phyloP scores from a whole-genome alignment of 2,329 filamentous ascomycete species.

The Emergomyces africanus region DNA sequence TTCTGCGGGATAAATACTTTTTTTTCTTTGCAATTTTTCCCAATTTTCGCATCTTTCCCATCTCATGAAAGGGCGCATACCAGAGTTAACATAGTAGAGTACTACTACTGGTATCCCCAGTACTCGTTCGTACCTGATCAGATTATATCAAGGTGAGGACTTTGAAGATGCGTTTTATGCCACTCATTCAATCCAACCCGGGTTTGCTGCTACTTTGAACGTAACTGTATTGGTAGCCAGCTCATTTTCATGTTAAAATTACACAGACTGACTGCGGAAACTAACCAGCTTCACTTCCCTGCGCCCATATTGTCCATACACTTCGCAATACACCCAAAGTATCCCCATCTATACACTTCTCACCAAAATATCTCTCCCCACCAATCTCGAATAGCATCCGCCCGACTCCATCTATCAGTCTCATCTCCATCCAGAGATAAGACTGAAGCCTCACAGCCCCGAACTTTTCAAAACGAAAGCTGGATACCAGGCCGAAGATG shows the following conservation, averaged over 20 bases:
- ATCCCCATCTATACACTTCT: not conserved
- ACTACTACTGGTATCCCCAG: no score
- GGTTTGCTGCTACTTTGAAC: no score
- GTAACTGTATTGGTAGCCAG: not conserved
- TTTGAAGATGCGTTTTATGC: no score
- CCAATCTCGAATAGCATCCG: not conserved
- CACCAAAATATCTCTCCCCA: not conserved
- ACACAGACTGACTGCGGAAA: not conserved
- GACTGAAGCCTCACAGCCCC: not conserved
- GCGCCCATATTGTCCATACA: not conserved
- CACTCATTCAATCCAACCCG: no score
- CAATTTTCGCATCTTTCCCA: no score
- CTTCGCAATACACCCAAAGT: not conserved
- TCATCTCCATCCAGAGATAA: not conserved
- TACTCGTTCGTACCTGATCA: no score
- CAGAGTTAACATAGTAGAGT: no score
- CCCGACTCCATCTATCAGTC: not conserved
- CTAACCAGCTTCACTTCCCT: not conserved
- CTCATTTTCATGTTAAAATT: not conserved
- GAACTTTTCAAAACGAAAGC: not conserved
- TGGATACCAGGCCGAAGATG: conserved; percentile 20
- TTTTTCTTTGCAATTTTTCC: no score
- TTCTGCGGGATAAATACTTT: no score
- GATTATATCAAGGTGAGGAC: no score
- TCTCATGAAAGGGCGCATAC: no score